Evolutionary conservation across 148 eudicot genomes (phyloP), one percentile per base, ranked within the genome.

Genomic region (Polygonum aviculare): DNA sequence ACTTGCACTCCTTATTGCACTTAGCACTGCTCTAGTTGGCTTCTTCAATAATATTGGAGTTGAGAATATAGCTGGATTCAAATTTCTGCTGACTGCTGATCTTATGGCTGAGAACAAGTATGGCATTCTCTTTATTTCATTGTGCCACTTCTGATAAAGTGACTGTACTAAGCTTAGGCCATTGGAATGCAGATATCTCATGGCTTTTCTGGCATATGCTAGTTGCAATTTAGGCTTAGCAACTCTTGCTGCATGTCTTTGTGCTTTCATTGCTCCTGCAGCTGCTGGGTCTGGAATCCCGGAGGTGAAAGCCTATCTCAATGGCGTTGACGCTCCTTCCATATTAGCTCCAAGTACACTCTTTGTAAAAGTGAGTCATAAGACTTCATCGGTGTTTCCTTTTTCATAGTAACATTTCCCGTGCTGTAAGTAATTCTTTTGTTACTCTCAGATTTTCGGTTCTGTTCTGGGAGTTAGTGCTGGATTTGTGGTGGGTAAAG

Each of bases 271-370:
- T 69, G 86, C 88, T 73, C 88, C 88, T 79, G 86, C 88, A 75
- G 88, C 88, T 26, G 88, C 88, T 47, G 88, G 88, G 44, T 86
- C 88, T n/a, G 88, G 88, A 51, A 86, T 86, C 69, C 86, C 88
- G 5, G 88, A 86, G 81, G 88, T 86, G 50, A 86, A 86, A 79
- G 84, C 88, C 48, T 86, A 86, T 79, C 88, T 86, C 69, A 86
- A 86, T 70, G 88, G 88, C 54, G 82, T 86, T 38, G 88, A 86
- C 79, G 88, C 88, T 79, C 86, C 86, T 4, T 86, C 88, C 7
- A 86, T 86, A 75, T 78, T 86, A 84, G 88, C 88, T 78, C 86
- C 86, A 67, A 81, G 78, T 72, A 86, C 88, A 18, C 86, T 86
- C 26, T 73, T 86, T 83, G 88, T 86, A 12, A 86, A 86, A n/a